phyloP scores from a whole-genome alignment of 2,329 filamentous ascomycete genomes.

The Colletotrichum kahawae region DNA sequence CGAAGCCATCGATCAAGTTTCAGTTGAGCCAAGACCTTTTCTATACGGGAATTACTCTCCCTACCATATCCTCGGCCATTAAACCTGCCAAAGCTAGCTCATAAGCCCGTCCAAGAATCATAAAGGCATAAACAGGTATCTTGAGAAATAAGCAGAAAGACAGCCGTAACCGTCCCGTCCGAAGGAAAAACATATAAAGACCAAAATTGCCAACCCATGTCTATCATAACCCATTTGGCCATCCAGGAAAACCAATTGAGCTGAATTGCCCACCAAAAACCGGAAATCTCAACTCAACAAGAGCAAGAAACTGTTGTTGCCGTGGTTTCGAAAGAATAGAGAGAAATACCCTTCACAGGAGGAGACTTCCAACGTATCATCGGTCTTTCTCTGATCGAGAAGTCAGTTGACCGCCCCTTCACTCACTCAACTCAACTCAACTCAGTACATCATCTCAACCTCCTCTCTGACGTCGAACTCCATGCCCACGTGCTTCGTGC shows the following conservation, averaged over 20 bases:
- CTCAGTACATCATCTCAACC: constrained; percentile 1
- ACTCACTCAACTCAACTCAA: not conserved
- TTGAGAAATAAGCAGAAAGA: not conserved
- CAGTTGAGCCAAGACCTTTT: not conserved
- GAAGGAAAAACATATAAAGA: not conserved
- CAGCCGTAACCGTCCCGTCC: too few species aligned
- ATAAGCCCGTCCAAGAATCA: not conserved
- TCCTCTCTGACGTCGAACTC: constrained; percentile 17
- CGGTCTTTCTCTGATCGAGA: not conserved
- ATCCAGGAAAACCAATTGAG: not conserved
- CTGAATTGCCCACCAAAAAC: not conserved
- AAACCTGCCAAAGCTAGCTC: not conserved
- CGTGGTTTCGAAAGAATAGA: not conserved
- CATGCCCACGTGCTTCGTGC: constrained; percentile 25
- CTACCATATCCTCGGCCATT: not conserved
- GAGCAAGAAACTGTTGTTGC: not conserved
- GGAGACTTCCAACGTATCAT: not conserved
- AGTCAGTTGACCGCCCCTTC: not conserved
- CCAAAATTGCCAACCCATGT: not conserved
- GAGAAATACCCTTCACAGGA: not conserved
- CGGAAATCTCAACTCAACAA: not conserved
- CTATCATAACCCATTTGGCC: not conserved
- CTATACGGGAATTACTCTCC: not conserved
- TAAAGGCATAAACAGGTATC: not conserved
- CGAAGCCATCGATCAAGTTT: not conserved